phyloP scores from a whole-genome alignment of 2,329 filamentous ascomycete genomes.

The Furcasterigmium furcatum region DNA sequence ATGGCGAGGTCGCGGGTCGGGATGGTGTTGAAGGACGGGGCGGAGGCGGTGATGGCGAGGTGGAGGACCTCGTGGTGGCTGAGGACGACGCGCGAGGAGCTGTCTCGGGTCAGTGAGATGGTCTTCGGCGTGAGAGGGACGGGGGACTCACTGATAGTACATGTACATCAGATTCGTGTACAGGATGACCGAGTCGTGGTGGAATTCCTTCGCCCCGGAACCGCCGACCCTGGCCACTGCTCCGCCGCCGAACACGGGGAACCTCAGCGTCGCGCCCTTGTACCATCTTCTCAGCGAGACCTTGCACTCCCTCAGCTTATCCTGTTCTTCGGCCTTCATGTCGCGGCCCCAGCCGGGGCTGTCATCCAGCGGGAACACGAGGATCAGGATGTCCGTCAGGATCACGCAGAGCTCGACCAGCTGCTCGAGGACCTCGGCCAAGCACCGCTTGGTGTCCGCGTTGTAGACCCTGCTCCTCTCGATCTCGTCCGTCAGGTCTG shows the following conservation, averaged over 20 bases:
- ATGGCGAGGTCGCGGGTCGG: constrained; percentile 25
- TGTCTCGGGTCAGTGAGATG: constrained; percentile 16
- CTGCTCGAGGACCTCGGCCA: constrained; percentile 41
- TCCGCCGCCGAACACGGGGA: constrained; percentile 32
- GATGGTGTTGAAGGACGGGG: constrained; percentile 24
- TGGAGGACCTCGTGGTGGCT: constrained; percentile 44
- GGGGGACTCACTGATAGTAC: constrained; percentile 44
- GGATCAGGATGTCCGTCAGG: constrained; percentile 41
- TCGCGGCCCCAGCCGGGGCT: constrained; percentile 33
- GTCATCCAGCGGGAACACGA: constrained; percentile 41
- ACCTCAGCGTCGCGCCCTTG: constrained; percentile 29
- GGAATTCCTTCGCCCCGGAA: constrained; percentile 21
- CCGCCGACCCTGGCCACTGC: constrained; percentile 18
- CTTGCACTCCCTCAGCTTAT: constrained; percentile 30
- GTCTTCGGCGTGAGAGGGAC: background rate
- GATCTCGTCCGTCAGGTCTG: constrained; percentile 44
- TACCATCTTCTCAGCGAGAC: constrained; percentile 34
- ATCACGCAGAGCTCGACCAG: constrained; percentile 41
- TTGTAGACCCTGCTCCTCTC: constrained; percentile 41
- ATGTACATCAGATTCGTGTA: constrained; percentile 48
- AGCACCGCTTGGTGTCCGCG: constrained; percentile 36
- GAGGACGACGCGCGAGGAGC: constrained; percentile 38
- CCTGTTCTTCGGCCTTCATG: constrained; percentile 24
- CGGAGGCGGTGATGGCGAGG: constrained; percentile 34
- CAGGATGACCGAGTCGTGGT: constrained; percentile 37